Conservation (phyloP, 148 eudicot species). For the Vaccinium macrocarpon region DNA sequence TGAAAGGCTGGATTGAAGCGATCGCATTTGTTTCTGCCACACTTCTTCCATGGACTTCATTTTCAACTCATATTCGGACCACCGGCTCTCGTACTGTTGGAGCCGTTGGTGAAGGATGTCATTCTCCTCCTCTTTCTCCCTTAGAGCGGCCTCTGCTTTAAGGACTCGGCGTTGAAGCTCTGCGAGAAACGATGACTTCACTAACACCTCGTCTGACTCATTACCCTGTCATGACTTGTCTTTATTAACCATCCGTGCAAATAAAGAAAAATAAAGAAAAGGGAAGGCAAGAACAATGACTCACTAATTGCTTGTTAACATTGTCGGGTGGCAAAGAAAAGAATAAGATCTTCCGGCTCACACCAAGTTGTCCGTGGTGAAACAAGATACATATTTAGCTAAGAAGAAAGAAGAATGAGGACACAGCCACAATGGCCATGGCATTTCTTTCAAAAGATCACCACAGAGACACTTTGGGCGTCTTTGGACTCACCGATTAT, state of each 20-base stretch:
- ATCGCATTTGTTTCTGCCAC: conserved; percentile 98
- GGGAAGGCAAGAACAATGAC: background rate
- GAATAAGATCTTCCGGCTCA: background rate
- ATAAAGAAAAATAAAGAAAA: background rate
- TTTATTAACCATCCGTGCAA: background rate
- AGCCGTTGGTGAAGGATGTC: conserved; percentile 84
- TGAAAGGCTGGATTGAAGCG: conserved; percentile 92
- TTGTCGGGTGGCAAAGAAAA: background rate
- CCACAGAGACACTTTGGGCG: background rate
- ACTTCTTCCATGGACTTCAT: conserved; percentile 99
- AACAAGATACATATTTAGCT: background rate
- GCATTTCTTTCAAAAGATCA: background rate
- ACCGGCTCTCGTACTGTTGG: conserved; percentile 85
- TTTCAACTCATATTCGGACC: conserved; percentile 92
- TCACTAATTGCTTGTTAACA: background rate
- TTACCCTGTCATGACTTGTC: conserved; percentile 45
- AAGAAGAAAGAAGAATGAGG: background rate
- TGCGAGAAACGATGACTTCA: conserved; percentile 80
- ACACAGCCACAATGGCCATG: background rate
- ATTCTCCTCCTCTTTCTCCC: conserved; percentile 88
- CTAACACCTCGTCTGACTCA: conserved; percentile 72
- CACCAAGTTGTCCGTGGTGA: background rate
- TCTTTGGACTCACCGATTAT: background rate
- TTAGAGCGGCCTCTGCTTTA: conserved; percentile 77
- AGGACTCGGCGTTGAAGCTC: conserved; percentile 91